These are phyloP conservation scores for Umbelopsis vinacea DNA, from an alignment of 192 early-diverging fungal species.

Conservation along the genomic window DNA sequence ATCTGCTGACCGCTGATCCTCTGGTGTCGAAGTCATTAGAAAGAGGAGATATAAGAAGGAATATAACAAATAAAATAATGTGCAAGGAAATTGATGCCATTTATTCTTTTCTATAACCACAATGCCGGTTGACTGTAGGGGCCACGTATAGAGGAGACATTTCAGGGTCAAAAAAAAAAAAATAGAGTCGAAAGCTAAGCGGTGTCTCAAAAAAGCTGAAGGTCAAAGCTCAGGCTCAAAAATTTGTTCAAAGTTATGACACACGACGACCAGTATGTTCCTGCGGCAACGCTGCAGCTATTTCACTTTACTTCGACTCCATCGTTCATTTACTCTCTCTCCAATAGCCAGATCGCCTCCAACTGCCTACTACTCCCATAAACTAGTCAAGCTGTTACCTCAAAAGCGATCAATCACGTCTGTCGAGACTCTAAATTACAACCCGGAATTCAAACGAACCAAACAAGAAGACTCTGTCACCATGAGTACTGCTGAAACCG, in stretches of 20 bases:
- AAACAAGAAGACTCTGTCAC: neutral
- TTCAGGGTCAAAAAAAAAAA: too few species aligned
- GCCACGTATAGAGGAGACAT: too few species aligned
- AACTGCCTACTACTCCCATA: neutral
- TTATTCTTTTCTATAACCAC: neutral
- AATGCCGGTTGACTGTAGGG: too few species aligned
- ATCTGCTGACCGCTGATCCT: slow-evolving; percentile 22
- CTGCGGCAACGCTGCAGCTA: slow-evolving; percentile 17
- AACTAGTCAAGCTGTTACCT: slow-evolving; percentile 12
- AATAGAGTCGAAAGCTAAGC: neutral
- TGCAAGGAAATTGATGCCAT: neutral
- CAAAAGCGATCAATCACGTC: slow-evolving; percentile 16
- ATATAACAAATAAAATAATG: neutral
- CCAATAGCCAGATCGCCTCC: neutral
- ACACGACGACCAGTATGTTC: slow-evolving; percentile 5
- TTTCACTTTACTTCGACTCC: neutral
- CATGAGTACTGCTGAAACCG: neutral
- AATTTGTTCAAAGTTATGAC: neutral
- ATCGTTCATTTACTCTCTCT: neutral
- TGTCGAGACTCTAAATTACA: neutral
- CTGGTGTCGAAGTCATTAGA: slow-evolving; percentile 1
- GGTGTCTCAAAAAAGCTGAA: neutral
- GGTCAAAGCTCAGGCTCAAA: neutral
- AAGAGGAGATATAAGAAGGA: neutral
- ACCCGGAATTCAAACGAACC: slow-evolving; percentile 12